Conservation (phyloP, 2,329 filamentous ascomycete species). For the Rachicladosporium sp. region DNA sequence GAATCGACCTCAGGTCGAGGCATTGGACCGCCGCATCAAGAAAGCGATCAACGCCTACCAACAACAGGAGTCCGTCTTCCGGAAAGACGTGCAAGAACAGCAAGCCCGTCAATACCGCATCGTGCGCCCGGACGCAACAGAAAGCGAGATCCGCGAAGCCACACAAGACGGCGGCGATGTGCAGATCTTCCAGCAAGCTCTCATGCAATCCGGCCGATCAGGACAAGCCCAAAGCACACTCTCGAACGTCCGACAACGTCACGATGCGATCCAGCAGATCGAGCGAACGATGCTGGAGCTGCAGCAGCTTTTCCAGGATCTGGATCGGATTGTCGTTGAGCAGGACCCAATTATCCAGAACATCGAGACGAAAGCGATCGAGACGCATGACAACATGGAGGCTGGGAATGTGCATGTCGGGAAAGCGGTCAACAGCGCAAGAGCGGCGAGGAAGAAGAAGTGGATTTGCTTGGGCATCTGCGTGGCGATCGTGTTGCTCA, state of each 20-base stretch:
- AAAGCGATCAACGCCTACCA: slow-evolving; percentile 72
- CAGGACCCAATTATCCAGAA: slow-evolving; percentile 69
- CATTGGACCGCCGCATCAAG: slow-evolving; percentile 68
- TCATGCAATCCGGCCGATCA: slow-evolving; percentile 68
- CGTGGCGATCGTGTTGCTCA: slow-evolving; percentile 19
- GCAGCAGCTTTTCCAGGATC: slow-evolving; percentile 75
- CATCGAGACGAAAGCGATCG: slow-evolving; percentile 78
- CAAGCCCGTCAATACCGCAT: slow-evolving; percentile 85
- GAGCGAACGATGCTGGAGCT: slow-evolving; percentile 82
- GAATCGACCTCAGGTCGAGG: slow-evolving; percentile 70
- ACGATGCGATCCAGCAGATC: slow-evolving; percentile 82
- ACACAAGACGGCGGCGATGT: slow-evolving; percentile 59
- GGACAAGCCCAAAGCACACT: slow-evolving; percentile 72
- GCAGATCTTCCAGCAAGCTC: slow-evolving; percentile 78
- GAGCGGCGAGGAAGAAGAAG: slow-evolving; percentile 80
- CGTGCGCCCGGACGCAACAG: slow-evolving; percentile 55
- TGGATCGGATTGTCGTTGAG: slow-evolving; percentile 74
- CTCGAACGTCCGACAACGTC: slow-evolving; percentile 67
- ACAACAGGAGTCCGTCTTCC: slow-evolving; percentile 65
- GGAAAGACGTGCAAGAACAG: slow-evolving; percentile 68
- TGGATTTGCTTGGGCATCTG: slow-evolving; percentile 82
- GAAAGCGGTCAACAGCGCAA: slow-evolving; percentile 69
- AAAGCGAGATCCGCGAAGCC: slow-evolving; percentile 63
- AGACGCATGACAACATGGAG: slow-evolving; percentile 71
- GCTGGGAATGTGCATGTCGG: slow-evolving; percentile 76